phyloP scores from a whole-genome alignment of 805 yeast species.

The Lipomyces chichibuensis region DNA sequence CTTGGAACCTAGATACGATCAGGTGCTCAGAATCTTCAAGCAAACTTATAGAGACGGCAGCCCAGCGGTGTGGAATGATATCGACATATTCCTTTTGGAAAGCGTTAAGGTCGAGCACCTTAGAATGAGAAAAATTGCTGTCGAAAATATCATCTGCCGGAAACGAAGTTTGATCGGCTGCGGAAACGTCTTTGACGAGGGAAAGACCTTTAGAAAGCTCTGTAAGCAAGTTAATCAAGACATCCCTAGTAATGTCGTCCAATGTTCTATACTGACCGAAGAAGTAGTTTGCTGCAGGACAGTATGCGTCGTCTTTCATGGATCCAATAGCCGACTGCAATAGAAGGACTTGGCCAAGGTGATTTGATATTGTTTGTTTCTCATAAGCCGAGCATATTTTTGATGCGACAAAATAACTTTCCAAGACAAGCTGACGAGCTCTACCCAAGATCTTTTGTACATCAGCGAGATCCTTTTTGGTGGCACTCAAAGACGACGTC shows the following conservation, averaged over 20 bases:
- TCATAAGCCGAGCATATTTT: conserved; percentile 20
- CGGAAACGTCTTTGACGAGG: conserved; percentile 13
- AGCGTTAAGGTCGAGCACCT: conserved; percentile 24
- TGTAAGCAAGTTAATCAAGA: conserved; percentile 3
- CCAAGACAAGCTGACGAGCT: conserved; percentile 19
- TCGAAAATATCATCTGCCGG: conserved; percentile 5
- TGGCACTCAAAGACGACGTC: background rate
- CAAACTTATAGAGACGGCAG: conserved; percentile 61
- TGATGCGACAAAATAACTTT: conserved; percentile 12
- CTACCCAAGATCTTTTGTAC: conserved; percentile 12
- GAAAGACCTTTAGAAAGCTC: conserved; percentile 24
- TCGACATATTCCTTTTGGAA: conserved; percentile 31
- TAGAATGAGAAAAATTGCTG: conserved; percentile 20
- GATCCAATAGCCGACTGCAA: conserved; percentile 29
- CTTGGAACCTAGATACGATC: conserved; percentile 53
- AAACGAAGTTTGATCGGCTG: conserved; percentile 10
- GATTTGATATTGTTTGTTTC: conserved; percentile 8
- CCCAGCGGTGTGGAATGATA: conserved; percentile 56
- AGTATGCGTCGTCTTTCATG: conserved; percentile 4
- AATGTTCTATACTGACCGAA: conserved; percentile 8
- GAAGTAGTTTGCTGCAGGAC: conserved; percentile 23
- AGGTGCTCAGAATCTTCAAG: conserved; percentile 63
- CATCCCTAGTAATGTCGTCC: background rate
- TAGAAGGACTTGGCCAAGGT: conserved; percentile 17
- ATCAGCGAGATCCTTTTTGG: conserved; percentile 7